Base-by-base conservation (phyloP, 2,329 filamentous ascomycete species). In the Neonectria neomacrospora region DNA sequence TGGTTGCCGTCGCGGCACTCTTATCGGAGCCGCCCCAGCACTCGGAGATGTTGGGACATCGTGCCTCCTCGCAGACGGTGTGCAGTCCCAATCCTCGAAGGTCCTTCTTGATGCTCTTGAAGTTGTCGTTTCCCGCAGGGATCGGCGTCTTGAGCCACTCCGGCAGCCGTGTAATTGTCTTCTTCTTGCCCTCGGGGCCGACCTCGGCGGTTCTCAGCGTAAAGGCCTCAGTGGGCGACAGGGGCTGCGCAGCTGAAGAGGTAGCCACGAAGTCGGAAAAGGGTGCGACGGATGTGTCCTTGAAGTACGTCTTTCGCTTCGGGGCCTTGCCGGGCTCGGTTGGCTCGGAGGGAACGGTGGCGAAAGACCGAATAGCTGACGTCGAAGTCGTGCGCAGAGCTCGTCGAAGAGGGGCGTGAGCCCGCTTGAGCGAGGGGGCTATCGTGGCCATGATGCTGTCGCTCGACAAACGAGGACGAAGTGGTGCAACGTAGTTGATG, bases 71-170 rank as follows among this genome's bases (percentile, higher is more conserved):
- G 80, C 96, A 99, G 16, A 99, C 96, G 5, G 96, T 99, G 79
- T 97, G 94, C 60, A 99, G 83, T 61, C 92, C 91, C 64, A 99
- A 81, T 0, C 96, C 96, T 37, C 96, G 88, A 69, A 99, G 82
- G 78, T 99, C 96, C 67, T 91, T 90, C 84, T 97, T 97, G 79
- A 99, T 97, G 75, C 93, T 92, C 82, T 96, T 96, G 84, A 91
- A 97, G 81, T 96, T 96, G 61, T 83, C 80, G 76, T 88, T 91
- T 66, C 90, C 90, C 12, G 89, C 88, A 0, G 96, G 96, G 60
- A 99, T 96, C 2, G 94, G 92, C 22, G 95, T 99, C 85, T 98
- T 97, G 67, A 99, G 88, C 96, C 96, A 99, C 70, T 91, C 87
- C 20, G 96, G 96, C 52, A 99, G 83, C 51, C 96, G 89, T 14